phyloP scores from a whole-genome alignment of 2,329 filamentous ascomycete species.

The Calcarisporium arbuscula region DNA sequence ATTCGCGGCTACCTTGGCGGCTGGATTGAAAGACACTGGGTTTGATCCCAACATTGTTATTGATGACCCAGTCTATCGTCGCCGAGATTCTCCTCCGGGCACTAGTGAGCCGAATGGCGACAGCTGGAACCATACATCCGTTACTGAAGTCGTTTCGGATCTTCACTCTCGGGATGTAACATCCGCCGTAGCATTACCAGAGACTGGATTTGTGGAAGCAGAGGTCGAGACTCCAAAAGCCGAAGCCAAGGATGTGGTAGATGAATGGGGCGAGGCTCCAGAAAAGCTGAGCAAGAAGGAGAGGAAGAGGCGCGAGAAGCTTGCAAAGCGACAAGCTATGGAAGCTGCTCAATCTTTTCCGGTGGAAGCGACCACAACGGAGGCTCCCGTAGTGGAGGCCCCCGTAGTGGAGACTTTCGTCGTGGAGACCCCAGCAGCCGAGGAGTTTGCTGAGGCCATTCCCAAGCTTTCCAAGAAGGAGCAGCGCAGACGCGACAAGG shows the following conservation, averaged over 20 bases:
- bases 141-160: conserved; percentile 41
- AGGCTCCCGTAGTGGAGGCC: conserved; percentile 12
- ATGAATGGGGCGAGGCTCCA: conserved; percentile 17
- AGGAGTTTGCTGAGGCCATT: conserved; percentile 17
- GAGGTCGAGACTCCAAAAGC: conserved; percentile 39
- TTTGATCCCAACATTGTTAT: conserved; percentile 68
- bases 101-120: conserved; percentile 41
- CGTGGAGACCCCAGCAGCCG: conserved; percentile 12
- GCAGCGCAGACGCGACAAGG: conserved; percentile 36
- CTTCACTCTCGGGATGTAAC: conserved; percentile 26
- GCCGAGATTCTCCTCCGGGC: conserved; percentile 57
- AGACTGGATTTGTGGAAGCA: conserved; percentile 40
- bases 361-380: conserved; percentile 1
- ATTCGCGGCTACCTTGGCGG: conserved; percentile 64
- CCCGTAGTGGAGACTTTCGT: too few relatives aligned
- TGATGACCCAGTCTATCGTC: conserved; percentile 56
- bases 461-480: conserved; percentile 26
- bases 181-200: conserved; percentile 14
- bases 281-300: conserved; percentile 41
- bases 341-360: conserved; percentile 9
- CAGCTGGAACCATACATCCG: conserved; percentile 42
- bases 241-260: conserved; percentile 15
- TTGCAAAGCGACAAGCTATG: conserved; percentile 27
- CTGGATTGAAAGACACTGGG: conserved; percentile 60
- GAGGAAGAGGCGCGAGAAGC: conserved; percentile 41